These are phyloP conservation scores for Choanephora cucurbitarum DNA, from an alignment of 371 early-diverging fungal species.

Conservation along the genomic window DNA sequence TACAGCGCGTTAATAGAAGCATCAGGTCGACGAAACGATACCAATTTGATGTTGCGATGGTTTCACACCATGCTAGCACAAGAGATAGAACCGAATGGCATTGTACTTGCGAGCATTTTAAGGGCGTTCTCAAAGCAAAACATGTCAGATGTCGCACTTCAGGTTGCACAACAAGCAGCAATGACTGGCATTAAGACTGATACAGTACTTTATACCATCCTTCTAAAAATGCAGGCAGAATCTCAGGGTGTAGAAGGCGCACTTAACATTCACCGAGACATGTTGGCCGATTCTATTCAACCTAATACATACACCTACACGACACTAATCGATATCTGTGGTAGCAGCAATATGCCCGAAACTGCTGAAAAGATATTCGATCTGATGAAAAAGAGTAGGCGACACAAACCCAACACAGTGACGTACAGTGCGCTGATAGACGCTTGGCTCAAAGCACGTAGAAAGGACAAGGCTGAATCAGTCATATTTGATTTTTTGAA, in stretches of 20 bases:
- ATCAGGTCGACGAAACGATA: slow-evolving; percentile 24
- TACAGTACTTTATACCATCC: slow-evolving; percentile 41
- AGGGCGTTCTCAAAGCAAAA: slow-evolving; percentile 30
- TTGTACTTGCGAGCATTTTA: slow-evolving; percentile 32
- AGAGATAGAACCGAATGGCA: slow-evolving; percentile 32
- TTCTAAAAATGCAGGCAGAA: slow-evolving; percentile 39
- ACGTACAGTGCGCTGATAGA: slow-evolving; percentile 52
- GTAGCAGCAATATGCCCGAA: slow-evolving; percentile 32
- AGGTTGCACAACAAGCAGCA: slow-evolving; percentile 35
- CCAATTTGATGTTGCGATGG: slow-evolving; percentile 40
- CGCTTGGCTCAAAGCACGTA: slow-evolving; percentile 33
- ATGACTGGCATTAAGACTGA: slow-evolving; percentile 43
- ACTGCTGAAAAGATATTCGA: slow-evolving; percentile 47
- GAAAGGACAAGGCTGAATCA: slow-evolving; percentile 35
- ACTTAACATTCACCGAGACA: slow-evolving; percentile 40
- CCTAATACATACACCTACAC: slow-evolving; percentile 52
- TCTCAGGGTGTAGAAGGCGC: slow-evolving; percentile 31
- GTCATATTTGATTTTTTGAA: slow-evolving; percentile 31
- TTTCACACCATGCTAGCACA: slow-evolving; percentile 40
- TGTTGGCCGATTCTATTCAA: slow-evolving; percentile 34
- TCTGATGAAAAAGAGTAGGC: slow-evolving; percentile 35
- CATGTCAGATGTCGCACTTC: slow-evolving; percentile 22
- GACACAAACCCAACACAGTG: slow-evolving; percentile 37
- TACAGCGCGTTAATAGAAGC: slow-evolving; percentile 55
- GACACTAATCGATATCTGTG: slow-evolving; percentile 37